Conservation (phyloP, 768 basidiomycete genomes). For the Lentinula edodes region DNA sequence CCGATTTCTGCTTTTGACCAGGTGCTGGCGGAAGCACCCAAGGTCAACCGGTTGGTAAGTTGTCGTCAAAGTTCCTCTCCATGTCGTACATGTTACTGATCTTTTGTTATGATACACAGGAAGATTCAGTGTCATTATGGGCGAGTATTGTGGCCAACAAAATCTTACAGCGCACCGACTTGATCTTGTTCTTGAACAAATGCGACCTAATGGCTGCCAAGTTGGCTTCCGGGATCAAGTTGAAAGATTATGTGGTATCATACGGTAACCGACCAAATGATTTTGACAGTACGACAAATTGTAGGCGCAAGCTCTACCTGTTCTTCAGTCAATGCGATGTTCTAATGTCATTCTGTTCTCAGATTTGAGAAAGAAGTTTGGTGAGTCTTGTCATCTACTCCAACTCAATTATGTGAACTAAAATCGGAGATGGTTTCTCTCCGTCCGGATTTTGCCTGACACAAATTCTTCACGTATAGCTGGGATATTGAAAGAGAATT, state of each 20-base stretch:
- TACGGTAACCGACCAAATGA: conserved; percentile 68
- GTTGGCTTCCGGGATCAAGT: conserved; percentile 55
- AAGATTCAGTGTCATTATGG: conserved; percentile 77
- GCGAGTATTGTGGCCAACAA: conserved; percentile 66
- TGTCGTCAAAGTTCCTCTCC: background rate
- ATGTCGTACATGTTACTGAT: background rate
- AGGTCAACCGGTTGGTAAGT: conserved; percentile 55
- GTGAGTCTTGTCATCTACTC: conserved; percentile 20
- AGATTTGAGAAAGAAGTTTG: conserved; percentile 42
- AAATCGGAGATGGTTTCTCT: background rate
- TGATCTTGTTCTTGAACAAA: conserved; percentile 81
- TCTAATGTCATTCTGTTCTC: conserved; percentile 5
- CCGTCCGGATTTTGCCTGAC: background rate
- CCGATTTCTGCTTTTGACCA: conserved; percentile 72
- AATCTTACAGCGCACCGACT: conserved; percentile 63
- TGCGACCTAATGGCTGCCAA: conserved; percentile 70
- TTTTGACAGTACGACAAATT: conserved; percentile 59
- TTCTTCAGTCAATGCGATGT: background rate
- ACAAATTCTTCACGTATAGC: conserved; percentile 18
- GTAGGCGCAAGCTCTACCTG: conserved; percentile 33
- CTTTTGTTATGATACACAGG: conserved; percentile 30
- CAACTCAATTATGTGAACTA: background rate
- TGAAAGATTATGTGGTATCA: conserved; percentile 66
- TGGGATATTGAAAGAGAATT: conserved; percentile 38
- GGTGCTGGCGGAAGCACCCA: conserved; percentile 58